Evolutionary conservation across 371 early-diverging fungal genomes (phyloP).

Genomic region (Rhizopus sp.): DNA sequence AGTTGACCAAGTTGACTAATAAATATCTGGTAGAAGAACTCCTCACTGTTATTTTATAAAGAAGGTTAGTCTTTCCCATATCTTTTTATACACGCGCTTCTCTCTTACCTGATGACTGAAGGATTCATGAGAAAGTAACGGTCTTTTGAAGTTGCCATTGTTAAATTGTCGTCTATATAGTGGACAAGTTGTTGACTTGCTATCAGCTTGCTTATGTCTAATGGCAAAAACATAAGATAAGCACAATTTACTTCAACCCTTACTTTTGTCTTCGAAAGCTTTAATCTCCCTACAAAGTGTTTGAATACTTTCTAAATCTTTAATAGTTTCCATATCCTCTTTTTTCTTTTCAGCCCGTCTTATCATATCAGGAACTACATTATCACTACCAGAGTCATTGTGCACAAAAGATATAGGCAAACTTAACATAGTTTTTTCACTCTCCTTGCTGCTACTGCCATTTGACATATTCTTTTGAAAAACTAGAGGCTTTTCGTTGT

Average conservation of each 20-base stretch:
- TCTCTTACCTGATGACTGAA: conserved; percentile 53
- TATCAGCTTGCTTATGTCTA: conserved; percentile 67
- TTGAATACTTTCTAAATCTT: conserved; percentile 66
- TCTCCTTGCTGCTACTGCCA: too few species aligned
- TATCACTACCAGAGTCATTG: not conserved
- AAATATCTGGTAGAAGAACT: conserved; percentile 78
- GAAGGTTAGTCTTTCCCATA: not conserved
- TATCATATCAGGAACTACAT: not conserved
- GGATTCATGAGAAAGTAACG: conserved; percentile 73
- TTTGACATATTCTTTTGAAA: too few species aligned
- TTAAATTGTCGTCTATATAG: conserved; percentile 61
- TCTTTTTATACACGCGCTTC: not conserved
- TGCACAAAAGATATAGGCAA: too few species aligned
- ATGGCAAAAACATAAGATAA: not conserved
- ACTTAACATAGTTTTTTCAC: too few species aligned
- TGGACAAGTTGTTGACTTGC: conserved; percentile 73
- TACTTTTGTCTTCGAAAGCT: conserved; percentile 51
- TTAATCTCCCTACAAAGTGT: conserved; percentile 66
- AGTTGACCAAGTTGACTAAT: conserved; percentile 75
- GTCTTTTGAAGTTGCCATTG: conserved; percentile 72
- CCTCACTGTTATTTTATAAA: conserved; percentile 62
- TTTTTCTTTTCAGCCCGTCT: conserved; percentile 4
- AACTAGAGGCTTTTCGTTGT: too few species aligned
- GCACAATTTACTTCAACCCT: not conserved
- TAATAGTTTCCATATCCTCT: conserved; percentile 9